These are phyloP conservation scores for Tulasnella sp. DNA, from an alignment of 768 basidiomycete species.

Conservation along the genomic window DNA sequence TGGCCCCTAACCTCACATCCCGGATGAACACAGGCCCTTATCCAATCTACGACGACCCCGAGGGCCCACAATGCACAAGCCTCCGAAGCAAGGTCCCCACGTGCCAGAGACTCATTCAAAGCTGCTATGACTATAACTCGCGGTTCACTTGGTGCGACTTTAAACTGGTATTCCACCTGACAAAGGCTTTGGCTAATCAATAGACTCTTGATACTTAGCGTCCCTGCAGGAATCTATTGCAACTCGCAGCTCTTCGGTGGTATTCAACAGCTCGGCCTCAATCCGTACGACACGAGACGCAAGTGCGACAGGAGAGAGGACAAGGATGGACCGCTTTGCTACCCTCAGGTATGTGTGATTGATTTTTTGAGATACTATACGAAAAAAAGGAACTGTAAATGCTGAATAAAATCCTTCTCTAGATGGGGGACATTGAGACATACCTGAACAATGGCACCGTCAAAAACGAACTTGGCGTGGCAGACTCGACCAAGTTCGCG, in stretches of 20 bases:
- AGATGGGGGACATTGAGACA: conserved; percentile 79
- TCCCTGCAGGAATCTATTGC: conserved; percentile 72
- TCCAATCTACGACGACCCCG: conserved; percentile 56
- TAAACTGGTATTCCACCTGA: no score
- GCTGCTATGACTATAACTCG: conserved; percentile 53
- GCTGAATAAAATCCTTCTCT: conserved; percentile 17
- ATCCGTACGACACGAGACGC: conserved; percentile 79
- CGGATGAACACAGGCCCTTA: conserved; percentile 40
- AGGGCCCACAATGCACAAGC: conserved; percentile 53
- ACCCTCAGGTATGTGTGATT: conserved; percentile 26
- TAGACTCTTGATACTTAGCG: conserved; percentile 25
- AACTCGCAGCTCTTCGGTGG: conserved; percentile 51
- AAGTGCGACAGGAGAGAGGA: conserved; percentile 63
- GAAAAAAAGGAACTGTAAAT: no score
- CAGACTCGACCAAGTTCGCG: conserved; percentile 45
- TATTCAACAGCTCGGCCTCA: conserved; percentile 51
- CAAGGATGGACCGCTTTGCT: conserved; percentile 39
- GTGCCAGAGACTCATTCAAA: conserved; percentile 61
- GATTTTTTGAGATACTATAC: not conserved
- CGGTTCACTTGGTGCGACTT: conserved; percentile 38
- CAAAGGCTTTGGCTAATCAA: not conserved
- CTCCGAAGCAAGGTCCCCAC: conserved; percentile 54
- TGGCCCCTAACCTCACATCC: conserved; percentile 21
- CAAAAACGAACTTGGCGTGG: conserved; percentile 71
- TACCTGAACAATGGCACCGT: conserved; percentile 72